Conservation (phyloP, 768 basidiomycete species). For the Leccinum pellstonianum region DNA sequence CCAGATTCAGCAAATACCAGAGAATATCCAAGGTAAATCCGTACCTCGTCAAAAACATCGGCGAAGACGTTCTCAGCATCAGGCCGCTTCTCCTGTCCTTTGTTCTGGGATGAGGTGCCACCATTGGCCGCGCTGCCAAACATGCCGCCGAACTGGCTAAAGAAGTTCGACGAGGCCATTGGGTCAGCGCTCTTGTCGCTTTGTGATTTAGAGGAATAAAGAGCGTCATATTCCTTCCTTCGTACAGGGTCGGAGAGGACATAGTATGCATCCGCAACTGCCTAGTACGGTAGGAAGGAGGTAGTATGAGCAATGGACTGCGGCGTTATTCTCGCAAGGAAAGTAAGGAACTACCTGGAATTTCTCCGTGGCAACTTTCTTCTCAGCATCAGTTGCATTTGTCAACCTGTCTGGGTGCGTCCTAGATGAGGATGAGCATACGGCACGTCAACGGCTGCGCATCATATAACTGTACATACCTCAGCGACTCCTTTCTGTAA, state of each 20-base stretch:
- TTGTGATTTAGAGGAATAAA: constrained; percentile 55
- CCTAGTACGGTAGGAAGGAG: constrained; percentile 32
- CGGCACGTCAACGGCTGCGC: neutral
- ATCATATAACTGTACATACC: constrained; percentile 34
- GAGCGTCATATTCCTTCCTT: constrained; percentile 67
- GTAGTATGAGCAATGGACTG: neutral
- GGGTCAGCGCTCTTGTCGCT: constrained; percentile 61
- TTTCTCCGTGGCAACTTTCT: constrained; percentile 71
- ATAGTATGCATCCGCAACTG: constrained; percentile 93
- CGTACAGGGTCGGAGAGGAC: constrained; percentile 80
- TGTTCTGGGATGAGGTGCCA: constrained; percentile 30
- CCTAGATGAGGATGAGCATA: constrained; percentile 39
- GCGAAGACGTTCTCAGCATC: constrained; percentile 82
- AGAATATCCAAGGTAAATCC: constrained; percentile 13
- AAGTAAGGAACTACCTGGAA: constrained; percentile 59
- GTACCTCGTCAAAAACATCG: constrained; percentile 89
- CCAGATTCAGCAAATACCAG: constrained; percentile 1
- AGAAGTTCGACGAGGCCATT: constrained; percentile 69
- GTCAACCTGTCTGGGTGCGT: constrained; percentile 87
- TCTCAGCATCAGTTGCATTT: constrained; percentile 70
- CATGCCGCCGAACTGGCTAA: constrained; percentile 70
- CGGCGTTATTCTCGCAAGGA: neutral
- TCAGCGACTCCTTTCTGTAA: constrained; percentile 78
- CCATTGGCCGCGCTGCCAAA: constrained; percentile 47
- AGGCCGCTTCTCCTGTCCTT: constrained; percentile 49